Evolutionary conservation across 805 yeast species (phyloP).

Genomic region (Metschnikowia lunata): DNA sequence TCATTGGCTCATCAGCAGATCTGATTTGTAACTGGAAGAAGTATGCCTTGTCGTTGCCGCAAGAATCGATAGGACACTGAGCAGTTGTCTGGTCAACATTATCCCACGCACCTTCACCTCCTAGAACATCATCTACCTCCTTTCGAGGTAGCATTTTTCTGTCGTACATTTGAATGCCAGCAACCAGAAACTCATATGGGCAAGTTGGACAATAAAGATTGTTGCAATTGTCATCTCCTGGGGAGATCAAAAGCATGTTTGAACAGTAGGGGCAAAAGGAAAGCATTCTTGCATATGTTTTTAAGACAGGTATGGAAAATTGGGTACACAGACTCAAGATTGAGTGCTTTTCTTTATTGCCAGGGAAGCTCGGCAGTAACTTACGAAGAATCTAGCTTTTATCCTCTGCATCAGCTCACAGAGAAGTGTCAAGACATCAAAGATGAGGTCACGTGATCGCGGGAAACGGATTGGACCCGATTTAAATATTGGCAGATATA

Average conservation of each 20-base stretch:
- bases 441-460: slow-evolving; percentile 8
- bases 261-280: slow-evolving; percentile 95
- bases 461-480: not conserved
- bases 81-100: slow-evolving; percentile 94
- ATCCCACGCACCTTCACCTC: slow-evolving; percentile 98
- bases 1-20: slow-evolving; percentile 99
- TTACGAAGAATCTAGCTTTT: too few species aligned
- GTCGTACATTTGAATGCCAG: slow-evolving; percentile 79
- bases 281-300: slow-evolving; percentile 48
- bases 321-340: too few species aligned
- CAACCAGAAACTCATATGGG: slow-evolving; percentile 89
- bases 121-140: slow-evolving; percentile 92
- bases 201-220: slow-evolving; percentile 88
- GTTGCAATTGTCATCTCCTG: slow-evolving; percentile 52
- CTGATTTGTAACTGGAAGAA: slow-evolving; percentile 95
- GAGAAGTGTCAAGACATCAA: not conserved
- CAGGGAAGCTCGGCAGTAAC: too few species aligned
- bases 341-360: too few species aligned
- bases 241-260: slow-evolving; percentile 75
- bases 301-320: too few species aligned
- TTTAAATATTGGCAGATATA: too few species aligned
- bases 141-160: slow-evolving; percentile 79
- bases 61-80: slow-evolving; percentile 83
- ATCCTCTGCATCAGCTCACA: not conserved
- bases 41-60: slow-evolving; percentile 89